Evolutionary conservation across 768 basidiomycete species (phyloP).

Genomic region (Trametes cinnabarina): DNA sequence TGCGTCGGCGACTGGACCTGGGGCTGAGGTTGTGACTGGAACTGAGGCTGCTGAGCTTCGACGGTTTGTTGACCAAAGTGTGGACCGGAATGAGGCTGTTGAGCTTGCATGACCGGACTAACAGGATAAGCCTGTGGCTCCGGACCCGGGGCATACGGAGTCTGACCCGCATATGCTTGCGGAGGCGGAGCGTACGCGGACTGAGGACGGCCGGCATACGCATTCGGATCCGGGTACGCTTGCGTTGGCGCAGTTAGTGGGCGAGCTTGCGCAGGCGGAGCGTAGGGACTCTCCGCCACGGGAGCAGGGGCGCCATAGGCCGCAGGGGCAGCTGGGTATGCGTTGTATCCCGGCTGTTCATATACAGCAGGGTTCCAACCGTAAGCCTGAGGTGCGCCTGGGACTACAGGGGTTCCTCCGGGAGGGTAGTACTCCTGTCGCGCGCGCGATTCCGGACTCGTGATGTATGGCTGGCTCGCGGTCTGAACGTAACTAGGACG

Average conservation of each 20-base stretch:
- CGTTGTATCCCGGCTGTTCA: constrained; percentile 43
- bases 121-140: constrained; percentile 21
- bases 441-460: constrained; percentile 34
- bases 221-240: constrained; percentile 25
- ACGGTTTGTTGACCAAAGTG: constrained; percentile 18
- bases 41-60: constrained; percentile 30
- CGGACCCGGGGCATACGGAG: constrained; percentile 22
- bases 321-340: constrained; percentile 34
- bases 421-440: constrained; percentile 30
- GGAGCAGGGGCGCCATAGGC: constrained; percentile 25
- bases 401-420: constrained; percentile 31
- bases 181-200: constrained; percentile 28
- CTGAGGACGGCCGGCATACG: constrained; percentile 27
- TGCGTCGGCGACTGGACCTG: neutral
- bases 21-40: constrained; percentile 20
- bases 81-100: constrained; percentile 6
- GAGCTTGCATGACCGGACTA: neutral
- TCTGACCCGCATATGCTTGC: constrained; percentile 24
- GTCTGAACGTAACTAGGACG: constrained; percentile 27
- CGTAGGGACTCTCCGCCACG: constrained; percentile 25
- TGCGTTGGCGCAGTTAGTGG: constrained; percentile 24
- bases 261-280: constrained; percentile 31
- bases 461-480: constrained; percentile 25
- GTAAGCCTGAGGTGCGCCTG: constrained; percentile 41
- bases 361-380: constrained; percentile 51